phyloP scores from a whole-genome alignment of 306 rosid genomes.

The Hylodesmum podocarpum region DNA sequence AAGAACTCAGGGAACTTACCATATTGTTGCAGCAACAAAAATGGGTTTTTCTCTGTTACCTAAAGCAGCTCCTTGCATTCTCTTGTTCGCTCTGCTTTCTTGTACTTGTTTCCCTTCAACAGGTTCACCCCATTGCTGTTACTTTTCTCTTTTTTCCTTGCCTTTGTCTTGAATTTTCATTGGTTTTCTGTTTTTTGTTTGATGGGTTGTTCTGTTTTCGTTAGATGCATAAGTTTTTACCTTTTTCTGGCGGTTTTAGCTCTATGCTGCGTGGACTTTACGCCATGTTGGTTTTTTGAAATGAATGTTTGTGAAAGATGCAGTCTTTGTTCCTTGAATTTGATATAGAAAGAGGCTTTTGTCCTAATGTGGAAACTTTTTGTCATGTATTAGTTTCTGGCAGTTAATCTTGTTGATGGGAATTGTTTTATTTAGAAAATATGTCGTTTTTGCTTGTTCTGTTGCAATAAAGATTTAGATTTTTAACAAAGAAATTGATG shows the following conservation, averaged over 20 bases:
- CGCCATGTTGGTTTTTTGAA: conserved; percentile 2
- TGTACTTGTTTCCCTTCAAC: conserved; percentile 52
- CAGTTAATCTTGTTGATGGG: neutral
- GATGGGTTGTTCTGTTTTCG: conserved; percentile 17
- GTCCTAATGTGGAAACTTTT: neutral
- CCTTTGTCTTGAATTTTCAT: neutral
- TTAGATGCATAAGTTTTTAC: neutral
- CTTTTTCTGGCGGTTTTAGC: neutral
- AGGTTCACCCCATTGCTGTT: conserved; percentile 47
- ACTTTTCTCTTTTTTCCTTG: neutral
- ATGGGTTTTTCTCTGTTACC: conserved; percentile 36
- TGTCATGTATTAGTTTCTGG: neutral
- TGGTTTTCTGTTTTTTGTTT: conserved; percentile 6
- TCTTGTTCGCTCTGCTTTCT: conserved; percentile 39
- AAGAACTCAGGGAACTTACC: neutral
- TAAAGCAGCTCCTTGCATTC: conserved; percentile 30
- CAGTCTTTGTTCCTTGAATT: conserved; percentile 8
- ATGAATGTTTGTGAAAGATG: conserved; percentile 12
- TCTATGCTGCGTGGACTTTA: conserved; percentile 11
- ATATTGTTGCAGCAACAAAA: neutral
- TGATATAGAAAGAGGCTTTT: conserved; percentile 9
- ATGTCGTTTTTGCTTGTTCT: neutral
- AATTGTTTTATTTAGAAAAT: neutral
- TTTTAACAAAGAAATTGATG: neutral
- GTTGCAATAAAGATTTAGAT: neutral